A percentile compares a stretch with the other conserved stretches of the same genome.
These are phyloP conservation scores for Cryoendolithus antarcticus DNA, from an alignment of 2,329 filamentous ascomycete genomes.

Conservation along the genomic window DNA sequence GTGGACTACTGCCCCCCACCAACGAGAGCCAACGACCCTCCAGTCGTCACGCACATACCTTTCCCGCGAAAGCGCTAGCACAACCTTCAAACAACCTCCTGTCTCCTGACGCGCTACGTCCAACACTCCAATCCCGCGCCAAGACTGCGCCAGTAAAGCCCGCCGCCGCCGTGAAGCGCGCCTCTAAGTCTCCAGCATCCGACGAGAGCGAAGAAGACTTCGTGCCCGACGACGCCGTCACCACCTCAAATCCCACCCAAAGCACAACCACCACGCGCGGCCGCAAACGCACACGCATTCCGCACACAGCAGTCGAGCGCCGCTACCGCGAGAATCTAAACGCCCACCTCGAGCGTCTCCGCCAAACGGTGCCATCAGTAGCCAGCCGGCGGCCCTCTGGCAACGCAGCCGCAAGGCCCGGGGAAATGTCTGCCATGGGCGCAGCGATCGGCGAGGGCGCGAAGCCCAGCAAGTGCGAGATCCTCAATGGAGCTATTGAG, in stretches of 20 bases:
- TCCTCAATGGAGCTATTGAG: conserved; percentile 23
- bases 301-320: conserved; percentile 22
- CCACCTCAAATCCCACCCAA: conserved; percentile 7
- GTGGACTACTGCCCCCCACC: conserved; percentile 13
- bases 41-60: conserved; percentile 12
- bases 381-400: conserved; percentile 12
- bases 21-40: conserved; percentile 8
- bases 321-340: conserved; percentile 27
- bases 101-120: conserved; percentile 3
- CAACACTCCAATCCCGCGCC: conserved; percentile 1
- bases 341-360: conserved; percentile 22
- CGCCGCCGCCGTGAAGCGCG: neutral
- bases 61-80: no score
- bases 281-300: conserved; percentile 23
- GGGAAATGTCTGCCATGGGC: conserved; percentile 5
- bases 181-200: conserved; percentile 7
- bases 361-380: conserved; percentile 20
- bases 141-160: conserved; percentile 1
- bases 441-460: conserved; percentile 11
- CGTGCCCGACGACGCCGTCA: conserved; percentile 11
- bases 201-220: conserved; percentile 21
- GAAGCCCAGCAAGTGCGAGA: conserved; percentile 26
- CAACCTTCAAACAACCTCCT: conserved; percentile 8
- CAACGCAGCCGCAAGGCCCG: neutral
- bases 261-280: conserved; percentile 12